Evolutionary conservation across 2,329 filamentous ascomycete genomes (phyloP), one percentile per base, ranked within the genome.

Genomic region (Verticillium tricorpus): DNA sequence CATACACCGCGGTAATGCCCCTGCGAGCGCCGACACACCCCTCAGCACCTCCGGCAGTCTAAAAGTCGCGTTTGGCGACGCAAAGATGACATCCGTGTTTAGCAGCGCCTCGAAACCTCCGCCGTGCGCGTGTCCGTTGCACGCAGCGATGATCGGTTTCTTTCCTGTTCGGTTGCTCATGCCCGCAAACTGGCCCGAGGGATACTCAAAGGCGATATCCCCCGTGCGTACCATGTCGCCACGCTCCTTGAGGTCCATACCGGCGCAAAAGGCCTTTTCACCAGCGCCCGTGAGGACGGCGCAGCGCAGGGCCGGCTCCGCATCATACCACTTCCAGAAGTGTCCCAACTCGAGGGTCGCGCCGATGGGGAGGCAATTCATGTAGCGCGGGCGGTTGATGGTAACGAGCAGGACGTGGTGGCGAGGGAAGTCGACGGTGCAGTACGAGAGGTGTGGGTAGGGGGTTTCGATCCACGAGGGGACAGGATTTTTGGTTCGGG

Each of bases 51-150:
- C 85, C 0, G 85, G 85, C 0, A 88, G 74, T 3, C 80, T 76
- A 64, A 88, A 86, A 4, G 75, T 78, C 0, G 84, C 84, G 32
- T 73, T 76, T 0, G 76, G 72, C 0, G 81, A 78, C 4, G 84
- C 83, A 34, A 88, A 73, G n/a, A 86, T 80, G 54, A 88, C 76
- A 70, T 89, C 86, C 65, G 77, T 78, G 68, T 86, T 75, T 19
- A 75, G 63, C 2, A 71, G 65, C 7, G 73, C 70, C 59, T 73
- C 71, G 62, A 72, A 71, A 0, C 71, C 71, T 32, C 71, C 71
- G n/a, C 69, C 71, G 35, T 72, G 70, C 5, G 71, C 71, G 31
- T 71, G 71, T 0, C 71, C 71, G 11, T 73, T 73, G 57, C 69
- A 70, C 1, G 71, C 71, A 15, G 70, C 63, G 5, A 73, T 58